Evolutionary conservation across 2,329 filamentous ascomycete species (phyloP), one percentile per base, ranked within the genome.

Genomic region (Colletotrichum caudatum): DNA sequence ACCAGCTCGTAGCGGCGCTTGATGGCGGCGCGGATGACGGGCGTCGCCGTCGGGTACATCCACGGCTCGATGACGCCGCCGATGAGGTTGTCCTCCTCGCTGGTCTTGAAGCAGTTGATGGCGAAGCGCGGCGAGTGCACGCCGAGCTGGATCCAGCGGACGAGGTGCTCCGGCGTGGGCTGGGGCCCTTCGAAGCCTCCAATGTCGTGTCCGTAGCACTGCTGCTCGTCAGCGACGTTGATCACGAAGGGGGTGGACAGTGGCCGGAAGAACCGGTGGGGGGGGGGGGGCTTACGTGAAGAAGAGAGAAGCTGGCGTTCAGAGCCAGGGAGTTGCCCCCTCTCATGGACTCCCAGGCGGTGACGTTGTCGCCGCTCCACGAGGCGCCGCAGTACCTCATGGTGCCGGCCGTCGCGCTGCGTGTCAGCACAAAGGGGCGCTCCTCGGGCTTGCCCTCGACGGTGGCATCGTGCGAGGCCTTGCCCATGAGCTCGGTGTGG

Each of bases 91-190:
- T 93, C 89, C 0, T 87, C 82, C 0, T 88, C 85, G 0, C 87
- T 88, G 0, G 92, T 94, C 81, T 94, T 94, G 87, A 91, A 93
- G 80, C 92, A 94, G 80, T 94, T 94, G 82, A 93, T 93, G 14
- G 92, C 90, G 75, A 94, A 93, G 0, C 92, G 89, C 0, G 90
- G 87, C 1, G 90, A 91, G 80, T 93, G 88, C 71, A 90, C 88
- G 7, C 91, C 92, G 2, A 92, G 85, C 76, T 94, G 92, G 16
- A 93, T 85, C 92, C 92, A 94, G 39, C 92, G 88, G 3, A 93
- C 87, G 0, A 94, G 85, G 2, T 93, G 85, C 76, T 94, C 92
- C 0, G 92, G 90, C 0, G 87, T 87, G 0, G 92, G 92, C 76
- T 93, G 91, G 0, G 91, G 91, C 37, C 91, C 91, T 81, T 93